Base-by-base conservation (phyloP, 257 asterid genomes). In the Solanum chiquidenum region DNA sequence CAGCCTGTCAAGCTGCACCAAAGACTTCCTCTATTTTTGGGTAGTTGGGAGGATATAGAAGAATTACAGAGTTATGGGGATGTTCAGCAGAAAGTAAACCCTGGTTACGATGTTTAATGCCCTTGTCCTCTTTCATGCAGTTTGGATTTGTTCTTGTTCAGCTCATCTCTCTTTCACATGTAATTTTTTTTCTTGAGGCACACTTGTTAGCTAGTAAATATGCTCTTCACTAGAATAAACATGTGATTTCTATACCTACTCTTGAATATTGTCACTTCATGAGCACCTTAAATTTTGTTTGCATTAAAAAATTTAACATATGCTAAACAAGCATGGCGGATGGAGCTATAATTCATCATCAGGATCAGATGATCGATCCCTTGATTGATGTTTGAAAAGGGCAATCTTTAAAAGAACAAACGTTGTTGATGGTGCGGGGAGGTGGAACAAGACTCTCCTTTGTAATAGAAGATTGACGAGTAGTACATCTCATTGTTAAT, bases 51-150 rank as follows among this genome's bases (percentile, higher is more conserved):
- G 52, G 99, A 95, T 91, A 93, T 95, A 18, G 94, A 93, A 49
- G 98, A 94, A 93, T 86, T 95, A 18, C 94, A 92, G 93, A 94
- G 98, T 88, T 95, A 94, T 83, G 94, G 95, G n/a, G 93, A 97
- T 89, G 94, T 97, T 89, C 99, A 97, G 86, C 99, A 97, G 89
- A 95, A 93, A 90, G 93, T 95, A 29, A 95, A 97, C 89, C 99
- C 98, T 27, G 99, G 99, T 46, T 97, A 97, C 88, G 97, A 95
- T 62, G 97, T 97, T 72, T 95, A 87, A 93, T 66, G 29, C 44
- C 34, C 6, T 71, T 46, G 77, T 46, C 72, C 10, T 82, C 40
- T 73, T 34, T 64, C 72, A 46, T 46, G 74, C 73, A 46, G 7
- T 80, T 80, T 20, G 25, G 38, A 79, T 9, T 44, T 79, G 3